Evolutionary conservation across 83 land plant species (phyloP).

Genomic region (Isoetes engelmannii): DNA sequence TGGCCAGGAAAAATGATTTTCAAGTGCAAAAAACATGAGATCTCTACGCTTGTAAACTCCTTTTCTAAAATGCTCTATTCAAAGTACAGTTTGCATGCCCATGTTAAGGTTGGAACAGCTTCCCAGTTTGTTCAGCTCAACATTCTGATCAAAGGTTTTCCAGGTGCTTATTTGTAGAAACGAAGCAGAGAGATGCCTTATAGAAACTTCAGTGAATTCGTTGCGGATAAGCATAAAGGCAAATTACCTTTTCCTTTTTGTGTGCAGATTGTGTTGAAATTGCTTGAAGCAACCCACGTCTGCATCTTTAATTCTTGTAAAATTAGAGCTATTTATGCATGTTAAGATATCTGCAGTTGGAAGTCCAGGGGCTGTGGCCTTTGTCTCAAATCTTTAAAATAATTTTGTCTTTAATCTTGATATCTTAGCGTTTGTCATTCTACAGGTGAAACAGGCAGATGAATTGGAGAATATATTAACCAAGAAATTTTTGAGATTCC

Average conservation of each 20-base stretch:
- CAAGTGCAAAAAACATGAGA: too few species aligned
- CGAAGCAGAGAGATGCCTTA: slow-evolving; percentile 95
- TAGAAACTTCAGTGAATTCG: slow-evolving; percentile 94
- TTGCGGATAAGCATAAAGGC: slow-evolving; percentile 97
- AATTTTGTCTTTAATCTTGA: background rate
- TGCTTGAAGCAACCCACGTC: background rate
- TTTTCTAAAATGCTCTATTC: too few species aligned
- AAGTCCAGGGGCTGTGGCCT: too few species aligned
- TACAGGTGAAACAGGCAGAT: slow-evolving; percentile 94
- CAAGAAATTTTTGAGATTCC: slow-evolving; percentile 89
- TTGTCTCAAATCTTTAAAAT: too few species aligned
- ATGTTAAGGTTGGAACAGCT: too few species aligned
- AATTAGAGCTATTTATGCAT: too few species aligned
- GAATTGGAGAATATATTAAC: slow-evolving; percentile 91
- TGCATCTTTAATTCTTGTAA: too few species aligned
- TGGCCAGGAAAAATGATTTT: too few species aligned
- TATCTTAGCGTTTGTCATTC: background rate
- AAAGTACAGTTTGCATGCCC: too few species aligned
- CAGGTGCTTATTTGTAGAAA: slow-evolving; percentile 91
- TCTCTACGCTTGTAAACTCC: too few species aligned
- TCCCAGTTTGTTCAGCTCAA: too few species aligned
- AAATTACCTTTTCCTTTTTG: background rate
- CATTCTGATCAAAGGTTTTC: background rate
- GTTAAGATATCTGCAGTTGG: too few species aligned
- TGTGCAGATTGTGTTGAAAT: slow-evolving; percentile 4